phyloP scores from a whole-genome alignment of 768 basidiomycete species.

The Mrakia blollopis region DNA sequence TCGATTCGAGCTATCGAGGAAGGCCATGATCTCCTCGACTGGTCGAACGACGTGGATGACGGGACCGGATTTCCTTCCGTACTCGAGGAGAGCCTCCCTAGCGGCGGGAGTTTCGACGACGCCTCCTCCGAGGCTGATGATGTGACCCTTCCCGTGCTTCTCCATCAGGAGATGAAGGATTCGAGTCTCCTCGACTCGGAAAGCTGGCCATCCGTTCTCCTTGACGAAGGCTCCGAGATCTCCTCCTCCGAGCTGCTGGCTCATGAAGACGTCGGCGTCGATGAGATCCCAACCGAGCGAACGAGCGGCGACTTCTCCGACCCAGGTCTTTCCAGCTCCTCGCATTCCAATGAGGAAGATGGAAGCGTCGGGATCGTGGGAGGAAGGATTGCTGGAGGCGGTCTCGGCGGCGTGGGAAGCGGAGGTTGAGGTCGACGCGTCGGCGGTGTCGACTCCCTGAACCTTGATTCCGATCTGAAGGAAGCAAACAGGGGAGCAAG shows the following conservation, averaged over 20 bases:
- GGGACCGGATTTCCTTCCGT: constrained; percentile 57
- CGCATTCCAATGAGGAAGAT: constrained; percentile 91
- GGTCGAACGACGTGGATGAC: constrained; percentile 82
- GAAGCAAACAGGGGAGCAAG: background rate
- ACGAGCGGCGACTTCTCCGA: constrained; percentile 70
- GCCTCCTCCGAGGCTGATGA: constrained; percentile 90
- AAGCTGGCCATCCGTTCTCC: constrained; percentile 80
- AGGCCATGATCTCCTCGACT: constrained; percentile 71
- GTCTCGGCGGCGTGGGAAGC: constrained; percentile 22
- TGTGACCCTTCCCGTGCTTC: constrained; percentile 55
- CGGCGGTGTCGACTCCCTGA: constrained; percentile 64
- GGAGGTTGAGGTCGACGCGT: constrained; percentile 25
- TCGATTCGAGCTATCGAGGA: constrained; percentile 59
- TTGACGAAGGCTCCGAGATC: constrained; percentile 71
- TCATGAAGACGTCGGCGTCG: constrained; percentile 81
- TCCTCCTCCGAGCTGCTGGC: constrained; percentile 53
- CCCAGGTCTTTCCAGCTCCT: constrained; percentile 87
- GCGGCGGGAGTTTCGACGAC: constrained; percentile 81
- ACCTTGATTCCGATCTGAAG: constrained; percentile 79
- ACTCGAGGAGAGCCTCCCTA: constrained; percentile 64
- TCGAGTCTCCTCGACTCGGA: constrained; percentile 71
- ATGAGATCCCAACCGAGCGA: constrained; percentile 67
- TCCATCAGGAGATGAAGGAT: constrained; percentile 64
- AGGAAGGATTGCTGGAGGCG: background rate
- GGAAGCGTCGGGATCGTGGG: constrained; percentile 40